Conservation (phyloP, 257 asterid genomes). For the Solanum gracilifrons region DNA sequence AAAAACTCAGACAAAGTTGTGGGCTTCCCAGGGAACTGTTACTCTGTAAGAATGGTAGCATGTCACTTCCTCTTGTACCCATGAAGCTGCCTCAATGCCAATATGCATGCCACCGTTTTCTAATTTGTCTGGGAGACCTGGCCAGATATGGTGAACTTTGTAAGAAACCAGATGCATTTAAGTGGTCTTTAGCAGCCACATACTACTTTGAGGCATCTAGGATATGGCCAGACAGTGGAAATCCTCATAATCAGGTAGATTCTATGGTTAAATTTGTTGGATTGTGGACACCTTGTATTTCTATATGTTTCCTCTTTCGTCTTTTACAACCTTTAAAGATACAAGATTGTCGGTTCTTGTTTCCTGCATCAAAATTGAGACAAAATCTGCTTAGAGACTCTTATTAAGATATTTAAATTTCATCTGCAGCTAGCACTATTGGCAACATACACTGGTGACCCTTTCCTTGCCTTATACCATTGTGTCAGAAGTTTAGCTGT, state of each 20-base stretch:
- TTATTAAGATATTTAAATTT: background rate
- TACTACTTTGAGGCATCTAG: conserved; percentile 65
- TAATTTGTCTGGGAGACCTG: conserved; percentile 82
- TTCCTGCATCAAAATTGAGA: background rate
- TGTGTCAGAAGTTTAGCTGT: conserved; percentile 78
- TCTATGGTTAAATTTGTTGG: background rate
- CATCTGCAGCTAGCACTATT: conserved; percentile 67
- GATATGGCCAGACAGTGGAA: conserved; percentile 78
- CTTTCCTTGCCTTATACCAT: conserved; percentile 83
- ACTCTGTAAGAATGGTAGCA: background rate
- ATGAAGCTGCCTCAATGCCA: conserved; percentile 31
- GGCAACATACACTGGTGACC: conserved; percentile 66
- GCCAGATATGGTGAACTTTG: conserved; percentile 60
- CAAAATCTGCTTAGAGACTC: background rate
- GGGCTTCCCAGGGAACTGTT: conserved; percentile 44
- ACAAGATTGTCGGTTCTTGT: background rate
- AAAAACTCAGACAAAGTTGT: conserved; percentile 28
- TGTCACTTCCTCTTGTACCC: background rate
- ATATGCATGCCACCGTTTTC: conserved; percentile 71
- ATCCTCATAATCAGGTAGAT: conserved; percentile 89
- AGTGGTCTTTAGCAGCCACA: conserved; percentile 69
- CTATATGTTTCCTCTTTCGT: background rate
- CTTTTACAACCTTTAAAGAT: background rate
- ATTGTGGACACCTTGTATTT: background rate
- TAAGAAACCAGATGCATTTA: conserved; percentile 39